phyloP scores from a whole-genome alignment of 768 basidiomycete genomes.

The Asterophora parasitica region DNA sequence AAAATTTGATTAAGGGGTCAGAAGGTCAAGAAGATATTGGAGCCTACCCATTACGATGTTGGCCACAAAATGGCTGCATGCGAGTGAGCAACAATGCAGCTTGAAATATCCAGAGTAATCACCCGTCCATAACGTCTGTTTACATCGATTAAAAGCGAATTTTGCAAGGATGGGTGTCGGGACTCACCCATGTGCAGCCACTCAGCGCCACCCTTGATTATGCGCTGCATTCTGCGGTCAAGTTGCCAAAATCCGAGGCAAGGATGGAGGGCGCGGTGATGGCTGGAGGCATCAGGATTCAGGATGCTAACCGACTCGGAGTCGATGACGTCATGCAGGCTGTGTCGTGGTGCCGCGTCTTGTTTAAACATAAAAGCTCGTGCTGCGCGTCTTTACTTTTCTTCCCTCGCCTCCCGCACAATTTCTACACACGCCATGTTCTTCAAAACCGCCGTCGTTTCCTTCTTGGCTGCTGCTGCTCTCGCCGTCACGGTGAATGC shows the following conservation, averaged over 20 bases:
- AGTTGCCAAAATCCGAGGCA: slow-evolving; percentile 94
- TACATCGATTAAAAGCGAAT: slow-evolving; percentile 7
- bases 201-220: slow-evolving; percentile 93
- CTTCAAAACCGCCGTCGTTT: slow-evolving; percentile 30
- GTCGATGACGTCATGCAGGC: too few relatives aligned
- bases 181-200: slow-evolving; percentile 95
- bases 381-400: slow-evolving; percentile 4
- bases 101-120: slow-evolving; percentile 20
- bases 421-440: slow-evolving; percentile 30
- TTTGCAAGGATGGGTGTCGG: neutral
- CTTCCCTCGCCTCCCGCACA: slow-evolving; percentile 14
- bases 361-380: neutral
- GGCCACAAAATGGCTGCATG: slow-evolving; percentile 87
- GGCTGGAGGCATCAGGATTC: slow-evolving; percentile 63
- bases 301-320: too few relatives aligned
- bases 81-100: slow-evolving; percentile 9
- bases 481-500: slow-evolving; percentile 29
- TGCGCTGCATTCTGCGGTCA: slow-evolving; percentile 92
- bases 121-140: slow-evolving; percentile 99
- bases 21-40: neutral
- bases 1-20: slow-evolving; percentile 4
- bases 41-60: slow-evolving; percentile 93
- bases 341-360: too few relatives aligned
- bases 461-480: slow-evolving; percentile 33
- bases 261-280: slow-evolving; percentile 97